These are phyloP conservation scores for Corinectria fuckeliana DNA, from an alignment of 2,329 filamentous ascomycete species.

Conservation along the genomic window DNA sequence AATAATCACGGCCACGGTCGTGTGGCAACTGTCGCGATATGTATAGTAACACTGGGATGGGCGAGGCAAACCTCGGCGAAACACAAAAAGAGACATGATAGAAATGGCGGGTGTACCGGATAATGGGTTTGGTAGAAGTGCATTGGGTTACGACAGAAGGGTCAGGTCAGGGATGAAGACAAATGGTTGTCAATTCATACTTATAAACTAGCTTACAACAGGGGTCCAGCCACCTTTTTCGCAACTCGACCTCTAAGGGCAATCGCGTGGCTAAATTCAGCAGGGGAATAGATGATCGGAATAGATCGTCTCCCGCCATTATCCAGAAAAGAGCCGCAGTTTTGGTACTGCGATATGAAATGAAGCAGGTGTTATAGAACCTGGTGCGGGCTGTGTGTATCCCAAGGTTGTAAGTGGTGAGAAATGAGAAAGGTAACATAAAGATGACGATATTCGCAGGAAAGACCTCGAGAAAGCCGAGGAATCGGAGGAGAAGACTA, in stretches of 20 bases:
- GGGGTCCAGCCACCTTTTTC: conserved; percentile 23
- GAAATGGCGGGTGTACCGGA: conserved; percentile 11
- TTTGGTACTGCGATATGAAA: conserved; percentile 16
- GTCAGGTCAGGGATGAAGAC: background rate
- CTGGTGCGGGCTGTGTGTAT: conserved; percentile 2
- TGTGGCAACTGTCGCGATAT: conserved; percentile 8
- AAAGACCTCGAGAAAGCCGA: background rate
- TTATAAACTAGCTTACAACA: conserved; percentile 24
- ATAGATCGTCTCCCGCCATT: conserved; percentile 26
- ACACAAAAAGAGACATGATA: conserved; percentile 14
- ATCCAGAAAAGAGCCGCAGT: conserved; percentile 28
- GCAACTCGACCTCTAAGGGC: conserved; percentile 23
- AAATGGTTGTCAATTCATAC: conserved; percentile 19
- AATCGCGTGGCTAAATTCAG: conserved; percentile 25
- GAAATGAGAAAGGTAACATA: background rate
- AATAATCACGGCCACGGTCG: conserved; percentile 10
- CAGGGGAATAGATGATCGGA: too few relatives aligned
- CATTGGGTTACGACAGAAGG: conserved; percentile 5
- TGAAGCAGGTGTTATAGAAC: conserved; percentile 12
- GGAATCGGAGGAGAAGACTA: background rate
- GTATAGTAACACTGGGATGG: conserved; percentile 14
- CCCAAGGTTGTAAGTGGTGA: background rate
- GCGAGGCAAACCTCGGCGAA: background rate
- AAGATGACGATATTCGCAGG: background rate
- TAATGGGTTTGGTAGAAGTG: conserved; percentile 15